phyloP scores from a whole-genome alignment of 768 basidiomycete genomes.

The Clitopilus hobsonii region DNA sequence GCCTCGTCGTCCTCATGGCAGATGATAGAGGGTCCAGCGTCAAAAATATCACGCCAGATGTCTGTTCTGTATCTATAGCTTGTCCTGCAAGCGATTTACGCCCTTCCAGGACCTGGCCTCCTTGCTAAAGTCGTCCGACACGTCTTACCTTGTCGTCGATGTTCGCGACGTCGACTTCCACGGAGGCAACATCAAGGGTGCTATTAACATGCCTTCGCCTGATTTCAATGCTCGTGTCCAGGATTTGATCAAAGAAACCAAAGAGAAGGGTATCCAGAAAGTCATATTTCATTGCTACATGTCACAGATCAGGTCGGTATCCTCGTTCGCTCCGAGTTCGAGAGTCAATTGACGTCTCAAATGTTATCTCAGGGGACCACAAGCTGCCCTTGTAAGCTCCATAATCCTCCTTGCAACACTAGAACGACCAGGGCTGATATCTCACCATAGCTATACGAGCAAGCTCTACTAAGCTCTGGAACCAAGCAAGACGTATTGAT shows the following conservation, averaged over 20 bases:
- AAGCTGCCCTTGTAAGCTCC: conserved; percentile 68
- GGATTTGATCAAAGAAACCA: conserved; percentile 49
- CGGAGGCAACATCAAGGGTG: conserved; percentile 74
- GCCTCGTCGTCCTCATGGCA: background rate
- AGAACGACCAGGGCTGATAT: no score
- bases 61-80: background rate
- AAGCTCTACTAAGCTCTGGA: conserved; percentile 46
- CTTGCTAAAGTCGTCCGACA: background rate
- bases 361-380: conserved; percentile 57
- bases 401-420: no score
- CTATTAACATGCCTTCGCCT: conserved; percentile 56
- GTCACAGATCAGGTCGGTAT: conserved; percentile 69
- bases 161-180: conserved; percentile 77
- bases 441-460: conserved; percentile 69
- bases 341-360: background rate
- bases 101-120: background rate
- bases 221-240: conserved; percentile 56
- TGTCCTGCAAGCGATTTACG: background rate
- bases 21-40: background rate
- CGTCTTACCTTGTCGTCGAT: conserved; percentile 63
- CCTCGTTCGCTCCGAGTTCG: conserved; percentile 18
- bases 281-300: conserved; percentile 78
- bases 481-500: conserved; percentile 54
- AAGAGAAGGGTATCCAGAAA: conserved; percentile 49
- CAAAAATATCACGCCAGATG: background rate